Evolutionary conservation across 1,284 basidiomycete genomes (phyloP), one percentile per base, ranked within the genome.

Genomic region (Sporisorium scitamineum): DNA sequence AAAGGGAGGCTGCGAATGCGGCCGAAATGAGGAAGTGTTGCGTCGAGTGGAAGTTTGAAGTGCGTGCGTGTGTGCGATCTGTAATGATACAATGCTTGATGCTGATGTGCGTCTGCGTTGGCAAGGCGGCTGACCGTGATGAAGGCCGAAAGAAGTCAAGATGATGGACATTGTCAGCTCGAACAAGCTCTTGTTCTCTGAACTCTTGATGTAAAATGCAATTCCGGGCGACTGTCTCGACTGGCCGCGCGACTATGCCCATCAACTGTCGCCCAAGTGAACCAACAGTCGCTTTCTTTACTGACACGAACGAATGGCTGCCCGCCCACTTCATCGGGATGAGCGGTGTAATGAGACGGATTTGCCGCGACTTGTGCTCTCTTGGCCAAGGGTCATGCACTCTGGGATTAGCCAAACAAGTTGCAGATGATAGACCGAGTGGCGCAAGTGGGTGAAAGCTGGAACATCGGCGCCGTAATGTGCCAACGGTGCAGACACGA

Each of bases 61-160:
- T 27, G 45, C 27, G 48, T 31, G 27, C 18, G n/a, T 29, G 34
- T 2, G 42, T 50, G n/a, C 16, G 18, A 22, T 14, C 4, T 16
- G 32, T 45, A 48, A 54, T 55, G 63, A 34, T 66, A 66, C 52
- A 58, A 51, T 50, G 57, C 37, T 51, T 39, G 52, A 26, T 51
- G 63, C 34, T 32, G 26, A 37, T n/a, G 24, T 42, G 52, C 44
- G 52, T 54, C 52, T 48, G 51, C 52, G 39, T 55, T 54, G 31
- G 22, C 37, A 31, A 45, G 22, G 27, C 29, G 48, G 48, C 48
- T 29, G 48, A 29, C 47, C 16, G n/a, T 10, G 47, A 48, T n/a
- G 47, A 48, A 27, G 29, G n/a, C 27, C 27, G 26, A 31, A 31
- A 27, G 29, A n/a, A 5, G 29, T 29, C 14, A 11, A 27, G 22